These are phyloP conservation scores for Nakazawaea populi DNA, from an alignment of 805 yeast species.

Conservation along the genomic window DNA sequence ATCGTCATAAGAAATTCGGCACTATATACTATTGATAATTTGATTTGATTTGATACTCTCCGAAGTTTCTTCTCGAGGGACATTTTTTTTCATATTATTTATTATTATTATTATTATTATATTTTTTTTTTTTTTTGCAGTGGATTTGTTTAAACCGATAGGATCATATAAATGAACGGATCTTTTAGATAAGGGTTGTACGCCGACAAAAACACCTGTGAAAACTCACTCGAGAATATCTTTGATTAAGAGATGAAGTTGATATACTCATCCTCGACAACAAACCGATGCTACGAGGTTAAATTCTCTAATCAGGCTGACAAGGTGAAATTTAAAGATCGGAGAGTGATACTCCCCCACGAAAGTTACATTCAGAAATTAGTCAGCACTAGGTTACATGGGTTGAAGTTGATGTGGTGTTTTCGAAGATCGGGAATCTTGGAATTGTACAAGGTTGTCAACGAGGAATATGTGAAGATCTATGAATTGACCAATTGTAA, in stretches of 20 bases:
- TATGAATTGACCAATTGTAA: constrained; percentile 1
- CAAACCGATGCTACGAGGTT: not conserved
- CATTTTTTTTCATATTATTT: not conserved
- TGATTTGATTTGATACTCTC: too few relatives aligned
- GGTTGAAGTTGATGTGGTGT: constrained; percentile 3
- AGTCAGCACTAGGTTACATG: not conserved
- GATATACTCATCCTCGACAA: not conserved
- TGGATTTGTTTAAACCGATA: not conserved
- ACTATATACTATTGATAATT: too few relatives aligned
- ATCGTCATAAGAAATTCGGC: too few relatives aligned
- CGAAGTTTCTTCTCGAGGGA: too few relatives aligned
- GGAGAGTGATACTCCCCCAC: not conserved
- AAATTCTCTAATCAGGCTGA: not conserved
- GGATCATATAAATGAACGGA: not conserved
- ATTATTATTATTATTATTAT: not conserved
- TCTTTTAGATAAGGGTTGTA: too few relatives aligned
- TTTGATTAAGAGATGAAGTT: not conserved
- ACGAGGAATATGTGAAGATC: not conserved
- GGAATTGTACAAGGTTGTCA: not conserved
- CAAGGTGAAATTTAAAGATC: not conserved
- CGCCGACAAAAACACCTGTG: too few relatives aligned
- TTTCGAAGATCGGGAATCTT: constrained; percentile 3
- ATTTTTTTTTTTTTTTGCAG: not conserved
- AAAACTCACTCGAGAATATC: too few relatives aligned
- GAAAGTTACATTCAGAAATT: constrained; percentile 2